phyloP scores from a whole-genome alignment of 2,329 filamentous ascomycete genomes.

The Microsporum ferrugineum region DNA sequence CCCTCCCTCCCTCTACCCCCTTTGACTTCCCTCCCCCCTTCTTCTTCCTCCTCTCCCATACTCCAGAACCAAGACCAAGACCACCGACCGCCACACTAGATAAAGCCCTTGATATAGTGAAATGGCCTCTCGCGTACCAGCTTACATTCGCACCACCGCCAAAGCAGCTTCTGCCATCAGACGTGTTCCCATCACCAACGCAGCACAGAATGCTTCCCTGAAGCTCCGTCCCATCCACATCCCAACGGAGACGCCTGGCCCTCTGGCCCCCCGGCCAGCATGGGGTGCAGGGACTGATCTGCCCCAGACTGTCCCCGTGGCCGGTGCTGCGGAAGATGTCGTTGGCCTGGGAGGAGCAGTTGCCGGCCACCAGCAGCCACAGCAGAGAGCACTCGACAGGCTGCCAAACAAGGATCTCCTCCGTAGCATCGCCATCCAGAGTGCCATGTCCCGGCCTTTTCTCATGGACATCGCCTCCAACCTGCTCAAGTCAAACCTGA shows the following conservation, averaged over 20 bases:
- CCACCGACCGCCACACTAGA: not conserved
- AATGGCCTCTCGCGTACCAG: constrained; percentile 5
- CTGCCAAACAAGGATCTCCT: constrained; percentile 13
- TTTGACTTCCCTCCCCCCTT: not conserved
- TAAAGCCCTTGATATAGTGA: not conserved
- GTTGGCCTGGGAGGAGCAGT: not conserved
- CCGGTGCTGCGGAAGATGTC: not conserved
- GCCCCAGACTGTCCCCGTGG: not conserved
- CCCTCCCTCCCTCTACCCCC: not conserved
- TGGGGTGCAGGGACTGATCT: not conserved
- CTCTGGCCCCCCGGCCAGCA: not conserved
- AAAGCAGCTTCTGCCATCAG: constrained; percentile 3
- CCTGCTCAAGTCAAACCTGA: constrained; percentile 12
- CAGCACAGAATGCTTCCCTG: not conserved
- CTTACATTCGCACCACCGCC: constrained; percentile 1
- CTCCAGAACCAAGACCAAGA: not conserved
- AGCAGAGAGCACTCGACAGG: constrained; percentile 9
- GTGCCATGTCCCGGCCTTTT: constrained; percentile 13
- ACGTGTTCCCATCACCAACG: constrained; percentile 1
- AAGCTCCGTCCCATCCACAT: constrained; percentile 4
- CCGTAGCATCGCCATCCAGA: constrained; percentile 13
- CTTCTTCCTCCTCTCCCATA: not conserved
- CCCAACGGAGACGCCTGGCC: not conserved
- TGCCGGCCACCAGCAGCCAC: not conserved
- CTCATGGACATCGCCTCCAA: constrained; percentile 13